These are phyloP conservation scores for Ascochyta viciae-villosae DNA, from an alignment of 2,329 filamentous ascomycete species.

Conservation along the genomic window DNA sequence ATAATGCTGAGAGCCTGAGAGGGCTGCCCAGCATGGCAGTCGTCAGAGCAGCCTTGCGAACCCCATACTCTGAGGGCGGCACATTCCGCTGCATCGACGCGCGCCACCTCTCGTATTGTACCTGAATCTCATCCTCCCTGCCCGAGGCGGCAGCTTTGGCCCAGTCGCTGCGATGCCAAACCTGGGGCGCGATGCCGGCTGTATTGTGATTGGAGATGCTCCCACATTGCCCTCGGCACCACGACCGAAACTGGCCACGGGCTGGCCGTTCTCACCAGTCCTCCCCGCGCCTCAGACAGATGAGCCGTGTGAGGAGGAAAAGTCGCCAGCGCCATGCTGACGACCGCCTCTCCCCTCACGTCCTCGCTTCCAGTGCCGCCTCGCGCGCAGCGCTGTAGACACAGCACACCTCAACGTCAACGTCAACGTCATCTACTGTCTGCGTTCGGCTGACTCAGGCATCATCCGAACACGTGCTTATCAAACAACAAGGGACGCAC, in stretches of 20 bases:
- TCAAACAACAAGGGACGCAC: conserved; percentile 39
- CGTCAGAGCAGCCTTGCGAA: not conserved
- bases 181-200: conserved; percentile 24
- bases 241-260: not conserved
- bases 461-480: conserved; percentile 39
- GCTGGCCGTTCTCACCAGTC: not conserved
- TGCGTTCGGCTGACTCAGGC: conserved; percentile 27
- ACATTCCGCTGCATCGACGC: conserved; percentile 25
- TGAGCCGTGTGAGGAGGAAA: conserved; percentile 7
- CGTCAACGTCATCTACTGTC: conserved; percentile 9
- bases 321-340: conserved; percentile 19
- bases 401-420: not conserved
- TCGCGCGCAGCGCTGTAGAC: too few relatives aligned
- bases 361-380: not conserved
- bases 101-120: conserved; percentile 29
- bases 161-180: conserved; percentile 27
- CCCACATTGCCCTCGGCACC: conserved; percentile 25
- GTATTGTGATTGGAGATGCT: conserved; percentile 40
- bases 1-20: too few relatives aligned
- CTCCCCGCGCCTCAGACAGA: conserved; percentile 20
- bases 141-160: conserved; percentile 22
- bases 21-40: not conserved
- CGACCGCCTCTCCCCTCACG: not conserved
- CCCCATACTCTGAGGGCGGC: not conserved
- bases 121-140: conserved; percentile 24